Evolutionary conservation across 257 asterid genomes (phyloP).

Genomic region (Dorcoceras hygrometricum): DNA sequence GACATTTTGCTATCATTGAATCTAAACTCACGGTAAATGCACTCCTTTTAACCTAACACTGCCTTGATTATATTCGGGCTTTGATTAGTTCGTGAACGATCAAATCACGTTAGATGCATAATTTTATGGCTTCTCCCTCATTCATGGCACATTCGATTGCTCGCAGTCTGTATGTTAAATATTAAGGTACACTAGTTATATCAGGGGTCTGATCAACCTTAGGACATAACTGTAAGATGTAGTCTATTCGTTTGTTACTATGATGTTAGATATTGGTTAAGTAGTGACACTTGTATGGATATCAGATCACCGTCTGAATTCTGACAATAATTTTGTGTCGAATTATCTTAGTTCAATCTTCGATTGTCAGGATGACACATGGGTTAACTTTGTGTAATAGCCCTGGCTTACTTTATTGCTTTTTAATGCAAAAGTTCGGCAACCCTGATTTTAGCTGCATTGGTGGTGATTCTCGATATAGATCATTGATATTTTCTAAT

Average conservation of each 20-base stretch:
- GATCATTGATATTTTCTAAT: background rate
- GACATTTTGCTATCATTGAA: background rate
- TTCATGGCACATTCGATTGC: background rate
- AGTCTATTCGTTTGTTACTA: background rate
- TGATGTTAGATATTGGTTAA: background rate
- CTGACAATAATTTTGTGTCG: background rate
- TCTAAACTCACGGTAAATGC: background rate
- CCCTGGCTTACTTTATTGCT: background rate
- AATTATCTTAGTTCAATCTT: background rate
- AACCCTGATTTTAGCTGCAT: background rate
- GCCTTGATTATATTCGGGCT: background rate
- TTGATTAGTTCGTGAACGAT: background rate
- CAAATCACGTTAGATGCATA: no score
- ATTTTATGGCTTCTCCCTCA: background rate
- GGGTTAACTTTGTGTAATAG: background rate
- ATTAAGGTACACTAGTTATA: background rate
- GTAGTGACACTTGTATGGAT: background rate
- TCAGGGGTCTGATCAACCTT: conserved; percentile 1
- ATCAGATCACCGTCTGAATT: background rate
- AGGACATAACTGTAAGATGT: background rate
- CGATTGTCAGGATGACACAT: background rate
- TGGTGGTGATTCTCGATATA: background rate
- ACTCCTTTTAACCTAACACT: background rate
- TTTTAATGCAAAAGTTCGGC: background rate
- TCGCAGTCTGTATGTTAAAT: background rate